Evolutionary conservation across 331 rosid genomes (phyloP), one percentile per base, ranked within the genome.

Genomic region (Quercus phellos): DNA sequence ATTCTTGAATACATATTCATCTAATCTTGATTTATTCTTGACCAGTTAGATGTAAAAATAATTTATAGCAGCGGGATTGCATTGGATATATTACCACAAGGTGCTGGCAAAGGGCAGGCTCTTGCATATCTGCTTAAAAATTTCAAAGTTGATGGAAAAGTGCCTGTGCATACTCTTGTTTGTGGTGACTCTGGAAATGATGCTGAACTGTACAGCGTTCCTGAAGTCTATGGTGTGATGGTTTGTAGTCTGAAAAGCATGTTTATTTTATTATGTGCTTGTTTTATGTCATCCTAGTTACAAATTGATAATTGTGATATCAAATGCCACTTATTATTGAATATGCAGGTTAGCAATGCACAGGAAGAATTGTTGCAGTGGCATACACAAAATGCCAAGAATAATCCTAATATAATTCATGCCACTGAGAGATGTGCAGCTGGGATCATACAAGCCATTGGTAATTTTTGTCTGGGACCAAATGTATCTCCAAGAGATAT

Each of bases 181-280:
- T 93, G 98, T 84, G 98, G 98, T 21, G 98, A 93, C 71, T 93
- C 98, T 18, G 97, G 98, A 77, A 93, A 93, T 56, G 98, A 93
- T 68, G 87, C 91, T 0, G 98, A 93, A 77, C 89, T 93, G 6
- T 93, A 85, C 70, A 76, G 69, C n/a, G 70, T 91, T 58, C 94
- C 90, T 38, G 79, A 71, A 34, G 92, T 88, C 73, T 83, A 88
- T 61, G 97, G 98, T 56, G 98, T 91, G 80, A 78, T 93, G 97
- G 98, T 92, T 58, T 55, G 93, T 85, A 68, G 51, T 58, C 77
- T 70, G 4, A 19, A 6, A 7, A 4, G 29, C 51, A 34, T 79
- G 32, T 43, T 55, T 43, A 32, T 4, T 82, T 82, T 72, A 58
- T 30, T 60, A 5, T n/a, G 13, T 74, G 2, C 18, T 11, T 22